Percentiles rank a stretch among this genome's conserved stretches.
phyloP scores from a whole-genome alignment of 441 rosid genomes.

The Capsella rubella region DNA sequence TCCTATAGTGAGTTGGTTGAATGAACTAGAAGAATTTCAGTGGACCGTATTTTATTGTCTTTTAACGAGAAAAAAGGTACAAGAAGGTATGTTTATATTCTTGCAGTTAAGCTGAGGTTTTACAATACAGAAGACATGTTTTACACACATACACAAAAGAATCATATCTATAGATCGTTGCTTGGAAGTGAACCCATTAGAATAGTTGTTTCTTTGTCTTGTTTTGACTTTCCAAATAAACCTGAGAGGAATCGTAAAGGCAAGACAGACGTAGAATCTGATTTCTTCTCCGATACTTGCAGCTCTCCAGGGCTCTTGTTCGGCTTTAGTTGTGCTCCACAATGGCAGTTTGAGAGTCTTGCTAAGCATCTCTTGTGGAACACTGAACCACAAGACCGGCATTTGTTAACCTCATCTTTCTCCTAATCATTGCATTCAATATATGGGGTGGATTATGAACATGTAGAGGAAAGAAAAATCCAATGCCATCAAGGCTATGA shows the following conservation, averaged over 20 bases:
- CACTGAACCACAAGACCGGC: constrained; percentile 66
- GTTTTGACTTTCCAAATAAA: constrained; percentile 67
- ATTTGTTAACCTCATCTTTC: constrained; percentile 80
- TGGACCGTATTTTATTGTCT: neutral
- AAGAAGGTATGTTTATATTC: neutral
- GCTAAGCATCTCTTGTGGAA: constrained; percentile 84
- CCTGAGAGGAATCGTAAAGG: constrained; percentile 62
- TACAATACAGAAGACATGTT: constrained; percentile 33
- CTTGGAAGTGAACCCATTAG: constrained; percentile 82
- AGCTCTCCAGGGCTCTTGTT: constrained; percentile 48
- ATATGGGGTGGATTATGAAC: constrained; percentile 23
- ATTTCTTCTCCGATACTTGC: constrained; percentile 52
- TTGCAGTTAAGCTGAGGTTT: constrained; percentile 13
- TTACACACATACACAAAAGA: constrained; percentile 29
- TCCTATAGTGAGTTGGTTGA: neutral
- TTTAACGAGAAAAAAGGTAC: neutral
- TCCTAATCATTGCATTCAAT: constrained; percentile 48
- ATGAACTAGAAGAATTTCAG: neutral
- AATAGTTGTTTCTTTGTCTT: constrained; percentile 60
- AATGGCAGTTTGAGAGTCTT: constrained; percentile 68
- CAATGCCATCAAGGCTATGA: constrained; percentile 11
- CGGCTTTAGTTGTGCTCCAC: constrained; percentile 58
- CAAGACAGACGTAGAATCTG: constrained; percentile 53
- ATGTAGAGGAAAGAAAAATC: neutral
- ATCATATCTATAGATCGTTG: constrained; percentile 53